Base-by-base conservation (phyloP, 768 basidiomycete species). In the Strobilomyces confusus region DNA sequence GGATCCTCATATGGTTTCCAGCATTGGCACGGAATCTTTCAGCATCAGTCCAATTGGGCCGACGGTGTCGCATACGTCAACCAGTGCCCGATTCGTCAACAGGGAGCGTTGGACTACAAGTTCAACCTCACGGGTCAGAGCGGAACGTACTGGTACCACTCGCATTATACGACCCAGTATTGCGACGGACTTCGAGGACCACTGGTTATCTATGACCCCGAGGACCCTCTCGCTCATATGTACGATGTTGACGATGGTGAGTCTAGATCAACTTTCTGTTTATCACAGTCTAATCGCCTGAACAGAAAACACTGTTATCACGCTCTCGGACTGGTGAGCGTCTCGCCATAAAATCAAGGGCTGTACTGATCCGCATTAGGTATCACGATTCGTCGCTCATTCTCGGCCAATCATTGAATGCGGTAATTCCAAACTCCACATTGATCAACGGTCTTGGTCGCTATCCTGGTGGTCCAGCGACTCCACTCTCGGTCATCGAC, bases 91-190 rank as follows among this genome's bases (percentile, higher is more conserved):
- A 11, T 52, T 25, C 44, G 55, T 13, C 69, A 67, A 1, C 56
- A 64, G 3, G 57, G 69, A n/a, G 62, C 71, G 1, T 75, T 75
- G 54, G 32, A 63, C 26, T 74, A 76, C 40, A 61, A 69, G 29
- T 77, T 77, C 55, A 54, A 53, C 2, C 52, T 49, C 14, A 29
- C 55, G 0, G 54, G 60, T 17, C 50, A 51, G 20, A 51, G 44
- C 11, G 76, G 77, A 12, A 77, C 74, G 0, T 77, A 70, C 51
- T 77, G 77, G 75, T 75, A 76, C 52, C 74, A 75, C 53, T 45
- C 51, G 5, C 51, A 52, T 15, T 46, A 46, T 17, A 4, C n/a
- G 9, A 19, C 3, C 14, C 51, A 52, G 5, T 40, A 40, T 25
- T 52, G 51, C 25, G 51, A 52, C 7, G 51, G 51, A 40, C 20